A percentile compares a stretch with the other conserved stretches of the same genome.
Evolutionary conservation across 2,329 filamentous ascomycete species (phyloP).

Genomic region (Ascocoryne sarcoides): DNA sequence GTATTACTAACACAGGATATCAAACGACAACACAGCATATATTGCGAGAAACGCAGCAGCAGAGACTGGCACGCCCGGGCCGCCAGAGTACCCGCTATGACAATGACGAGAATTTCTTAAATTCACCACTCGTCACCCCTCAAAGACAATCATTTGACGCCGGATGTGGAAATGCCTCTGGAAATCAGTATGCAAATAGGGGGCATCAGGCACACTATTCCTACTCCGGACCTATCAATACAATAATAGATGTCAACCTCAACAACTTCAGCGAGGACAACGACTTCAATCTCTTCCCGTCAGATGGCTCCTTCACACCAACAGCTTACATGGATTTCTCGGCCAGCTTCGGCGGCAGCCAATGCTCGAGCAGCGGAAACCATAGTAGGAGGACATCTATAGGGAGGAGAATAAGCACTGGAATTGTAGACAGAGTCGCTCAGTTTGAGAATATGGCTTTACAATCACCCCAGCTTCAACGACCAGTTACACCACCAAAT

Average conservation of each 20-base stretch:
- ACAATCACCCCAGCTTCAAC: slow-evolving; percentile 30
- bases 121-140: slow-evolving; percentile 48
- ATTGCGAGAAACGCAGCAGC: slow-evolving; percentile 86
- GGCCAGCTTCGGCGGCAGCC: slow-evolving; percentile 18
- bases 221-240: slow-evolving; percentile 38
- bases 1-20: slow-evolving; percentile 49
- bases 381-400: slow-evolving; percentile 25
- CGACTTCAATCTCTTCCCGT: slow-evolving; percentile 25
- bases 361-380: slow-evolving; percentile 15
- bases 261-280: slow-evolving; percentile 21
- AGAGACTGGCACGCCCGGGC: slow-evolving; percentile 75
- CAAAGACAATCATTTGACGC: slow-evolving; percentile 44
- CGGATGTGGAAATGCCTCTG: slow-evolving; percentile 31
- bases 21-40: slow-evolving; percentile 58
- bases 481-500: slow-evolving; percentile 53
- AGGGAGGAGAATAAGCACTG: slow-evolving; percentile 49
- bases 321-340: slow-evolving; percentile 27
- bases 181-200: slow-evolving; percentile 24
- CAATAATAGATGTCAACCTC: slow-evolving; percentile 30
- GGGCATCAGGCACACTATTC: slow-evolving; percentile 16
- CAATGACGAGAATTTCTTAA: slow-evolving; percentile 45
- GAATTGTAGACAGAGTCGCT: slow-evolving; percentile 49
- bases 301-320: slow-evolving; percentile 21
- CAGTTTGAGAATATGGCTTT: slow-evolving; percentile 48
- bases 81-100: slow-evolving; percentile 27